These are phyloP conservation scores for Penicillium coprophilum DNA, from an alignment of 495 filamentous ascomycete genomes.

Conservation along the genomic window DNA sequence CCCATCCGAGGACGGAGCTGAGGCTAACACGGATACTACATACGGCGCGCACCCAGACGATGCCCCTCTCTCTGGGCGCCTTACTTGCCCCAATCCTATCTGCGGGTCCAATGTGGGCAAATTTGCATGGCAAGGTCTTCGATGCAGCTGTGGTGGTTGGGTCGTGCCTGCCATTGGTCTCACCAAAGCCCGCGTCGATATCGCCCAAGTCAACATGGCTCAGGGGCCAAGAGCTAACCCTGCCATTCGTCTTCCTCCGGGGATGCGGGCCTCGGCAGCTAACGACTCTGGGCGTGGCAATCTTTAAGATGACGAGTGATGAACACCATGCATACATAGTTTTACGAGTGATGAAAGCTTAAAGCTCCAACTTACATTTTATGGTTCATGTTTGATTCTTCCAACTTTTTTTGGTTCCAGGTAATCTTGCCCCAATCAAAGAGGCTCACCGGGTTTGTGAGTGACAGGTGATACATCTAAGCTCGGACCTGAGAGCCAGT, in stretches of 20 bases:
- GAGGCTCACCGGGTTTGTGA: not conserved
- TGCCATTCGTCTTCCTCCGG: constrained; percentile 43
- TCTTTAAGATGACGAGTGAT: constrained; percentile 23
- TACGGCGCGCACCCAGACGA: constrained; percentile 40
- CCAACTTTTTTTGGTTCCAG: not conserved
- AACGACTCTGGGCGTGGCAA: constrained; percentile 34
- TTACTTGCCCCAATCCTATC: constrained; percentile 75
- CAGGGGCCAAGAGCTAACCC: constrained; percentile 23
- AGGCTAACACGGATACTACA: constrained; percentile 15
- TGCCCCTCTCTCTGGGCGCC: constrained; percentile 72
- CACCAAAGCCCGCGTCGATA: constrained; percentile 77
- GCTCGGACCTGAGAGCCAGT: not conserved
- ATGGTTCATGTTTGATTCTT: not conserved
- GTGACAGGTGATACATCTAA: not conserved
- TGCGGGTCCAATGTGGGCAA: constrained; percentile 81
- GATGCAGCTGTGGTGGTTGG: constrained; percentile 89
- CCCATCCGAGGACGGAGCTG: constrained; percentile 22
- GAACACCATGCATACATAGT: constrained; percentile 15
- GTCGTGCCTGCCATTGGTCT: constrained; percentile 87
- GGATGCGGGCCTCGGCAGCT: constrained; percentile 33
- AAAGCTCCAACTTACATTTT: constrained; percentile 3
- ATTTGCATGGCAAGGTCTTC: constrained; percentile 94
- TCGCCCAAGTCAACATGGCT: constrained; percentile 27
- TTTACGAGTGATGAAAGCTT: constrained; percentile 22
- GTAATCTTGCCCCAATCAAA: not conserved